Evolutionary conservation across 148 eudicot species (phyloP), one percentile per base, ranked within the genome.

Genomic region (Cornus suecica): DNA sequence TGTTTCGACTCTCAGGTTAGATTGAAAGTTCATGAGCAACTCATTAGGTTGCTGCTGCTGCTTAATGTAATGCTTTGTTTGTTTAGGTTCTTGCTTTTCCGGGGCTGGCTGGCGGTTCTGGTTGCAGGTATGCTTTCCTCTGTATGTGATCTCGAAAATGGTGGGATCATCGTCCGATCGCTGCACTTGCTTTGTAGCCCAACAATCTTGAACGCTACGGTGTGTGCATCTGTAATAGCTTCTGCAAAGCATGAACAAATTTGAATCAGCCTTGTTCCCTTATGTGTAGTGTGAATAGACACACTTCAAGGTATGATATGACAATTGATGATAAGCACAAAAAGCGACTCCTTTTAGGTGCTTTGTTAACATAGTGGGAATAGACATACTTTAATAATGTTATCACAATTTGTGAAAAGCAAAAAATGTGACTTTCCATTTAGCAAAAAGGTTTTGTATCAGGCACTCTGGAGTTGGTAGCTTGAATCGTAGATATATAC

Each of bases 111-210:
- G 69, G 48, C 80, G 71, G 28, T 70, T 58, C 32, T 67, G 73
- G 68, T 67, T 81, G 78, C 99, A 96, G 2, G 90, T 88, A 77
- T 96, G 99, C 62, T 69, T 76, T 29, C 98, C 98, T 83, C 81
- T 90, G 81, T 96, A 93, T 13, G 87, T 89, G 82, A 96, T 81
- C 75, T 90, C 91, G 66, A 96, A 87, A 28, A 84, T 61, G 30
- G 82, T 80, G 27, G 90, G 85, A 65, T 96, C 98, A 15, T 90
- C 88, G 31, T 93, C 98, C 18, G 89, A 85, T 41, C 98, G 82
- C 66, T 96, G 99, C 64, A 95, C 97, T 82, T 90, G 97, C 83
- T 91, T 92, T 81, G 81, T 83, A 9, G 96, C 97, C 75, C 79
- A 82, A 70, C 98, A 96, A 32, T 81, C 82, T 72, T 87, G 89